Evolutionary conservation across 1,284 basidiomycete species (phyloP).

Genomic region (Apiotrichum mycotoxinovorans): DNA sequence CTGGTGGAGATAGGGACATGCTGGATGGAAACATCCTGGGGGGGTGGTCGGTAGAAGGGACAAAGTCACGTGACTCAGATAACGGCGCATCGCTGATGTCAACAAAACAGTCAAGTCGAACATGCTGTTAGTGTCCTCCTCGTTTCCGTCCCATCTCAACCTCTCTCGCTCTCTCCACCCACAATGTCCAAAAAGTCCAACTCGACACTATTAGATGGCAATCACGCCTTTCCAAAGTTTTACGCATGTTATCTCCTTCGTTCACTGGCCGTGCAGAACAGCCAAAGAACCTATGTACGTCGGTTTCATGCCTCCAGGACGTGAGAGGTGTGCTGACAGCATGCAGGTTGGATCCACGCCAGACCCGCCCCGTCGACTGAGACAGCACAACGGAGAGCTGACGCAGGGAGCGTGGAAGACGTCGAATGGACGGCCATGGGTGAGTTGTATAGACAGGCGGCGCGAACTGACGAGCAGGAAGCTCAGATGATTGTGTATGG

Average conservation of each 20-base stretch:
- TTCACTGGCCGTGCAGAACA: conserved; percentile 58
- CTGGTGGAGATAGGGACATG: too few relatives aligned
- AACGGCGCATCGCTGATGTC: too few relatives aligned
- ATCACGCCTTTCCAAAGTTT: conserved; percentile 68
- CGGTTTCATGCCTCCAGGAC: too few relatives aligned
- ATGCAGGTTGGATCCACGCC: conserved; percentile 78
- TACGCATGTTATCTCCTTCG: conserved; percentile 86
- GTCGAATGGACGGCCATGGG: conserved; percentile 69
- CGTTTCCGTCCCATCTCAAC: too few relatives aligned
- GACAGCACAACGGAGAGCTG: conserved; percentile 83
- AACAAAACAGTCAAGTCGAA: too few relatives aligned
- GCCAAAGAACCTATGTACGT: conserved; percentile 57
- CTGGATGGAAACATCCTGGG: too few relatives aligned
- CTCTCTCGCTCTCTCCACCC: too few relatives aligned
- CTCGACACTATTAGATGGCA: conserved; percentile 51
- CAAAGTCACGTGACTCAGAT: too few relatives aligned
- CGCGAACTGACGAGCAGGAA: conserved; percentile 26
- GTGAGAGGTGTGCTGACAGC: neutral
- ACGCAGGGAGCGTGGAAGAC: conserved; percentile 74
- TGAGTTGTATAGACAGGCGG: conserved; percentile 28
- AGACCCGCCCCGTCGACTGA: conserved; percentile 68
- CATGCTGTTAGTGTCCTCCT: too few relatives aligned
- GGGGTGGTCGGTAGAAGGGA: too few relatives aligned
- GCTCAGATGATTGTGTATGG: conserved; percentile 84
- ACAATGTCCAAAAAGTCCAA: conserved; percentile 5